Conservation (phyloP, 2,329 filamentous ascomycete genomes). For the Fusarium sp. region DNA sequence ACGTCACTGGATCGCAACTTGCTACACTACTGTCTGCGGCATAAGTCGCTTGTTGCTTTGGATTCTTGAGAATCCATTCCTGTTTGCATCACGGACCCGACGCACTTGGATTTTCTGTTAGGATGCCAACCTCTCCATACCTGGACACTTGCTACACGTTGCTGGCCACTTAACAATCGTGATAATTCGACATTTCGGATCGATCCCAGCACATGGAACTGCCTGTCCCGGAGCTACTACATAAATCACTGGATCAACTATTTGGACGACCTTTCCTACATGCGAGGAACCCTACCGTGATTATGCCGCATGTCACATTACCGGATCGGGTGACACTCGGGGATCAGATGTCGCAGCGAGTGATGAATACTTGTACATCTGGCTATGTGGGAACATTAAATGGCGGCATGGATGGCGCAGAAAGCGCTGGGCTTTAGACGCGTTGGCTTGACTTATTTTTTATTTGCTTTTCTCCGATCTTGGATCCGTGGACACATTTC, state of each 20-base stretch:
- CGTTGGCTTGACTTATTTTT: neutral
- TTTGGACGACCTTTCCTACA: neutral
- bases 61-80: constrained; percentile 12
- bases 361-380: neutral
- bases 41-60: constrained; percentile 24
- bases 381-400: neutral
- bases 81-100: constrained; percentile 7
- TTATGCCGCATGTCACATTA: neutral
- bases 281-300: neutral
- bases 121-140: constrained; percentile 14
- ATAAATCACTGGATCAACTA: constrained; percentile 3
- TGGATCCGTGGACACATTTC: constrained; percentile 21
- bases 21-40: constrained; percentile 32
- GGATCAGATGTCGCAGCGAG: neutral
- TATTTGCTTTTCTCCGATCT: neutral
- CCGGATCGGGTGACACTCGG: constrained; percentile 13
- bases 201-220: neutral
- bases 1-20: constrained; percentile 31
- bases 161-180: constrained; percentile 23
- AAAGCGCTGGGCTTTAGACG: neutral
- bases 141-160: constrained; percentile 35
- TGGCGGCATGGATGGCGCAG: constrained; percentile 7
- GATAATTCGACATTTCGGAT: constrained; percentile 20
- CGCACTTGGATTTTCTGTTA: constrained; percentile 2
- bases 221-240: neutral